These are phyloP conservation scores for Erysimum pusillum DNA, from an alignment of 441 rosid genomes.

Conservation along the genomic window DNA sequence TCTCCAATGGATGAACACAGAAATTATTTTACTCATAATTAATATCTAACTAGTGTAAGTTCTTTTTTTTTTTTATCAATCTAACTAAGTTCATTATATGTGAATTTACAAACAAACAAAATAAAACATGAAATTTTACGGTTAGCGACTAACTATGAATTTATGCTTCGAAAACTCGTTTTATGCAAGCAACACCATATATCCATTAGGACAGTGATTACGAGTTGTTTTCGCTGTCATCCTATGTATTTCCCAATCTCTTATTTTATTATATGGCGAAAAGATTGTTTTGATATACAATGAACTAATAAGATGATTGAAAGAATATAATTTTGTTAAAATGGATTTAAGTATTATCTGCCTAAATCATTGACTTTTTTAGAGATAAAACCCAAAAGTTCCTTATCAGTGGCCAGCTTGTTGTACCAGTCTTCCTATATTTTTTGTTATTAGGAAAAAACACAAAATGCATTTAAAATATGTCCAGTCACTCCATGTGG, in stretches of 20 bases:
- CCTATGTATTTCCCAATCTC: no score
- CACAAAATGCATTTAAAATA: neutral
- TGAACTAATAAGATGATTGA: slow-evolving; percentile 18
- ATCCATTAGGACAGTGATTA: no score
- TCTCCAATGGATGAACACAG: slow-evolving; percentile 5
- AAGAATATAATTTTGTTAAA: slow-evolving; percentile 1
- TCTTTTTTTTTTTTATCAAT: no score
- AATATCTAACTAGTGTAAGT: neutral
- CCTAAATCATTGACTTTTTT: slow-evolving; percentile 44
- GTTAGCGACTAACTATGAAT: no score
- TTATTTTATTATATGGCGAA: neutral
- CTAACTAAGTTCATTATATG: neutral
- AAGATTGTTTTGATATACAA: slow-evolving; percentile 14
- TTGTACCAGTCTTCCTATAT: slow-evolving; percentile 34
- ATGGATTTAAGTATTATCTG: slow-evolving; percentile 17
- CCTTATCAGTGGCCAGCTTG: slow-evolving; percentile 46
- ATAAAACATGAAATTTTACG: neutral
- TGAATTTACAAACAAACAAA: neutral
- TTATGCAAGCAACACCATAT: neutral
- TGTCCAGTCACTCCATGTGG: slow-evolving; percentile 33
- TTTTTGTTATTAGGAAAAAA: neutral
- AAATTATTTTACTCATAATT: neutral
- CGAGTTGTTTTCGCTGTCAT: no score
- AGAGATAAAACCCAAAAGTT: slow-evolving; percentile 33
- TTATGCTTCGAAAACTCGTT: neutral